Conservation (phyloP, 768 basidiomycete genomes). For the Collybia nuda region DNA sequence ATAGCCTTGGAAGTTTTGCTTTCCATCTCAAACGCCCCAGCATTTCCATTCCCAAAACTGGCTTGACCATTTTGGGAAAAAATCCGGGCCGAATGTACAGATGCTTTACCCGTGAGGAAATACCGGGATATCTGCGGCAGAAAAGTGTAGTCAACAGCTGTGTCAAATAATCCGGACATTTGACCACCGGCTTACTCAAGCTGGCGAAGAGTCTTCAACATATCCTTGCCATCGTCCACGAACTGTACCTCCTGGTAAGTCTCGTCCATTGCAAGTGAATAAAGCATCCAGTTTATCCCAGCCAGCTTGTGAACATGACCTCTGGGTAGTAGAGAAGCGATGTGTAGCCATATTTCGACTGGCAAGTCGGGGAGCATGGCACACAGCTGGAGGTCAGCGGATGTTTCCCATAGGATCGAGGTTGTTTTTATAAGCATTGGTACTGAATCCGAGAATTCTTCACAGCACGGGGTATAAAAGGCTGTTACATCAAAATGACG, state of each 20-base stretch:
- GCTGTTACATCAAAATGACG: no score
- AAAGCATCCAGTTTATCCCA: constrained; percentile 25
- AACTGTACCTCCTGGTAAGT: constrained; percentile 27
- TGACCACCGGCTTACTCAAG: constrained; percentile 3
- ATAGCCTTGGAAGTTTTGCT: no score
- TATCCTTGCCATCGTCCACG: constrained; percentile 17
- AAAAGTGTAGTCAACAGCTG: no score
- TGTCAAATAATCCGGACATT: neutral
- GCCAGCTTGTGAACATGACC: constrained; percentile 21
- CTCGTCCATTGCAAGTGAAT: constrained; percentile 27
- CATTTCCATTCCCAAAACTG: neutral
- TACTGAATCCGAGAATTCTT: no score
- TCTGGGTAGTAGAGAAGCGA: neutral
- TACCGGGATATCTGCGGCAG: constrained; percentile 10
- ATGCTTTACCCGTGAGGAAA: constrained; percentile 19
- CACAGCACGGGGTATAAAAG: no score
- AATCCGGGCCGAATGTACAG: constrained; percentile 26
- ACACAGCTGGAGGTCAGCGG: neutral
- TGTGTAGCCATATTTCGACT: neutral
- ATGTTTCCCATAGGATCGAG: no score
- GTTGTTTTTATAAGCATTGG: no score
- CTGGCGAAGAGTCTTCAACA: constrained; percentile 18
- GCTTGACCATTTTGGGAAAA: constrained; percentile 17
- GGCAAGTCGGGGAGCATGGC: neutral
- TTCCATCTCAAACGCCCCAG: no score